phyloP scores from a whole-genome alignment of 257 asterid genomes.

The Scutellaria galericulata region DNA sequence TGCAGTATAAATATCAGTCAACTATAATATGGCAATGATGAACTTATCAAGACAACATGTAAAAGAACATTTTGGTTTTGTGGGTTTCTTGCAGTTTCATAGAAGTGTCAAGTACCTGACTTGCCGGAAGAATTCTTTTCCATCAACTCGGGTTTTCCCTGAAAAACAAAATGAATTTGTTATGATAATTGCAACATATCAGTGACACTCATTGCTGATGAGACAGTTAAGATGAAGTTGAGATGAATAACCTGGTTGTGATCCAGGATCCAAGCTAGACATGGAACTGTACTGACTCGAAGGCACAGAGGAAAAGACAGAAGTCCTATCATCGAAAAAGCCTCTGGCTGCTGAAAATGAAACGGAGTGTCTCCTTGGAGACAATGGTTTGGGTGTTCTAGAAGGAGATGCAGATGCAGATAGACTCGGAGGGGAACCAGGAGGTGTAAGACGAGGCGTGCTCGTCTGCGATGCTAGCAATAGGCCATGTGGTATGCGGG shows the following conservation, averaged over 20 bases:
- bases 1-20: neutral
- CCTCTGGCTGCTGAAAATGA: conserved; percentile 76
- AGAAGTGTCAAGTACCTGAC: conserved; percentile 64
- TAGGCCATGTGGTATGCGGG: conserved; percentile 64
- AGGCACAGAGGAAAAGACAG: conserved; percentile 59
- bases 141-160: conserved; percentile 94
- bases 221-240: neutral
- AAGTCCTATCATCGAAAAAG: conserved; percentile 70
- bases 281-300: conserved; percentile 70
- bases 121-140: conserved; percentile 97
- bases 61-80: neutral
- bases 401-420: conserved; percentile 87
- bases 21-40: neutral
- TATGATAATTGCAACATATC: neutral
- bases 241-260: conserved; percentile 68
- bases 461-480: conserved; percentile 78
- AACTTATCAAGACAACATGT: neutral
- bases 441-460: conserved; percentile 89
- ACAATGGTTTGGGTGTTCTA: conserved; percentile 71
- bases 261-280: conserved; percentile 76
- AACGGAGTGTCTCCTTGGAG: conserved; percentile 83
- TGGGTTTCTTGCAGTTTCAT: conserved; percentile 1
- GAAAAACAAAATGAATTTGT: conserved; percentile 13
- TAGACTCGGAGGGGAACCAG: conserved; percentile 81
- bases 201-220: neutral